Conservation (phyloP, 2,329 filamentous ascomycete species). For the Pestalotiopsis sp. region DNA sequence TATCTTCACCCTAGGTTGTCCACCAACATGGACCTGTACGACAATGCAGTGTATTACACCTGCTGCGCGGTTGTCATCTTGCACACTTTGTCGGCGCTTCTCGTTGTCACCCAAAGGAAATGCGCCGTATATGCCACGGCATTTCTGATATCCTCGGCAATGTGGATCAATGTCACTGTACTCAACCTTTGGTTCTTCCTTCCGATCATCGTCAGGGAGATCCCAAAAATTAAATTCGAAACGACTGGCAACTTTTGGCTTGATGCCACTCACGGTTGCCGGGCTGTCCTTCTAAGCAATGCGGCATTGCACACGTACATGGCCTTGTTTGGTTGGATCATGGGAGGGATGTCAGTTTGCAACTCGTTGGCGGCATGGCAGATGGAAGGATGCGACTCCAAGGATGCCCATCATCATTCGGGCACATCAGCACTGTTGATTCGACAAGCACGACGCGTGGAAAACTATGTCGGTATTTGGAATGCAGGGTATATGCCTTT, state of each 20-base stretch:
- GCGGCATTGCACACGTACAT: conserved; percentile 20
- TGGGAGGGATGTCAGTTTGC: conserved; percentile 25
- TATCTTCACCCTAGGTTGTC: neutral
- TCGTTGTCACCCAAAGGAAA: conserved; percentile 19
- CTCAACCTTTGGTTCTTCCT: conserved; percentile 28
- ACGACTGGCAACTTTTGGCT: neutral
- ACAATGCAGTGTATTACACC: conserved; percentile 23
- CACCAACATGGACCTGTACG: conserved; percentile 18
- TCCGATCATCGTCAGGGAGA: conserved; percentile 22
- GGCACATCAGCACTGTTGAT: conserved; percentile 13
- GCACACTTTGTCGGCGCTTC: conserved; percentile 22
- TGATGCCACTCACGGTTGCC: neutral
- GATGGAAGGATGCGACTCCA: conserved; percentile 19
- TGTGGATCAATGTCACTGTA: conserved; percentile 23
- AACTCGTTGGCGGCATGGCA: conserved; percentile 25
- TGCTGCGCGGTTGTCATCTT: conserved; percentile 24
- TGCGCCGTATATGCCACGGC: conserved; percentile 21
- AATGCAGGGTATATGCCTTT: conserved; percentile 10
- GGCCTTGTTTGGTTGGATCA: conserved; percentile 25
- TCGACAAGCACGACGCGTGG: conserved; percentile 8
- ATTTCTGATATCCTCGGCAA: conserved; percentile 25
- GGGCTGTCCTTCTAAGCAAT: conserved; percentile 8
- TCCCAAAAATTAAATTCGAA: conserved; percentile 15
- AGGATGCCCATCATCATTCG: conserved; percentile 13
- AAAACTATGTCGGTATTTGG: conserved; percentile 21